A percentile compares a stretch with the other conserved stretches of the same genome.
Evolutionary conservation across 164 flowering plant genomes (phyloP).

Genomic region (Vitis riparia): DNA sequence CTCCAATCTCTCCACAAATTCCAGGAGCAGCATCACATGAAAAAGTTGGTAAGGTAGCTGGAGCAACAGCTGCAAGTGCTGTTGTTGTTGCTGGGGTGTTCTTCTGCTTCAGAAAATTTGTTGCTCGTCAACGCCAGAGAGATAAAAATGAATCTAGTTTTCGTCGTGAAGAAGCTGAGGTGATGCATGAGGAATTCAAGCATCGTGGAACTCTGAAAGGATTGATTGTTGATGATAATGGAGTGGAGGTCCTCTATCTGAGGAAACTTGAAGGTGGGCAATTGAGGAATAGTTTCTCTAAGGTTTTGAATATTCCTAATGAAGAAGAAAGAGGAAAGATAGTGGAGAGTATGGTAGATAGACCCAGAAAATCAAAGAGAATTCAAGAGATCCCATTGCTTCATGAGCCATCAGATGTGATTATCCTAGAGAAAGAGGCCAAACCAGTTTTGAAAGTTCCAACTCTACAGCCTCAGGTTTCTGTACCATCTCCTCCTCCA

Average conservation of each 20-base stretch:
- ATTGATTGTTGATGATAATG: conserved; percentile 65
- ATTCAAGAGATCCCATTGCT: conserved; percentile 32
- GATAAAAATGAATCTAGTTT: conserved; percentile 2
- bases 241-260: conserved; percentile 71
- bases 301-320: conserved; percentile 21
- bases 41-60: conserved; percentile 40
- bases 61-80: conserved; percentile 56
- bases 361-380: conserved; percentile 8
- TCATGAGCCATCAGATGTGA: neutral
- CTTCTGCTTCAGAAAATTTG: conserved; percentile 36
- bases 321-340: conserved; percentile 18
- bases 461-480: neutral
- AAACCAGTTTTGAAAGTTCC: neutral
- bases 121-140: conserved; percentile 1
- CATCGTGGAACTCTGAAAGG: conserved; percentile 46
- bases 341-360: conserved; percentile 13
- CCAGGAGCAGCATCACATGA: conserved; percentile 10
- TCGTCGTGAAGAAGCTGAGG: conserved; percentile 16
- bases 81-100: conserved; percentile 45
- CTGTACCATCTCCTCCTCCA: conserved; percentile 10
- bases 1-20: neutral
- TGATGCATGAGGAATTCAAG: conserved; percentile 17
- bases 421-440: conserved; percentile 7
- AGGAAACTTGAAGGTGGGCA: conserved; percentile 40
- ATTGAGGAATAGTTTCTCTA: conserved; percentile 20